A percentile compares a stretch with the other conserved stretches of the same genome.
phyloP scores from a whole-genome alignment of 805 yeast genomes.

The Zygotorulaspora chibaensis region DNA sequence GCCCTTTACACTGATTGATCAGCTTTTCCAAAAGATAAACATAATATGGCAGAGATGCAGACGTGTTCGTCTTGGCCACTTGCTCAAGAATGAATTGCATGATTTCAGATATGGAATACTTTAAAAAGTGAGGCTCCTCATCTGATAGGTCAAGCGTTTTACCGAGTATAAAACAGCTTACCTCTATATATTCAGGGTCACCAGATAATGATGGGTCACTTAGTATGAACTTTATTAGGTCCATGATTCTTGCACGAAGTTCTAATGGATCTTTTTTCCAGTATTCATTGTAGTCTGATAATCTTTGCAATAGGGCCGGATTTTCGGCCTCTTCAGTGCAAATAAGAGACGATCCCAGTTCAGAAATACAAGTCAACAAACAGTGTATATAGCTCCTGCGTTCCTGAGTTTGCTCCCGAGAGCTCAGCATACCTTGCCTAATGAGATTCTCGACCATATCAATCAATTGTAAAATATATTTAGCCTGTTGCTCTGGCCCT shows the following conservation, averaged over 20 bases:
- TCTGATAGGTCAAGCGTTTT: conserved; percentile 27
- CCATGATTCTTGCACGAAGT: conserved; percentile 43
- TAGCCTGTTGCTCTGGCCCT: conserved; percentile 44
- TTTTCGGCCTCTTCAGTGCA: conserved; percentile 46
- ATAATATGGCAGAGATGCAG: conserved; percentile 41
- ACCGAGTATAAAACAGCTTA: conserved; percentile 54
- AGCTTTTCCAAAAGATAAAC: conserved; percentile 45
- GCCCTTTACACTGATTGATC: conserved; percentile 37
- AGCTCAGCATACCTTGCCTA: conserved; percentile 9
- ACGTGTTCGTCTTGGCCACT: conserved; percentile 25
- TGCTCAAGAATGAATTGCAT: conserved; percentile 27
- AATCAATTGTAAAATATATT: conserved; percentile 34
- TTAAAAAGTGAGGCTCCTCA: conserved; percentile 32
- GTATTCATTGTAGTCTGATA: conserved; percentile 35
- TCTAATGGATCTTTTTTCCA: conserved; percentile 49
- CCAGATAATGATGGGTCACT: conserved; percentile 35
- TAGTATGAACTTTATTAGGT: conserved; percentile 39
- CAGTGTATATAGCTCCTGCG: conserved; percentile 49
- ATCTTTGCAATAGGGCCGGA: conserved; percentile 17
- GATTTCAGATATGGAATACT: conserved; percentile 28
- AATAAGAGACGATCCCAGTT: conserved; percentile 66
- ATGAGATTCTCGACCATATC: conserved; percentile 29
- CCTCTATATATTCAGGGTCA: conserved; percentile 54
- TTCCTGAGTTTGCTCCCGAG: conserved; percentile 16
- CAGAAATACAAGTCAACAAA: conserved; percentile 58